Conservation (phyloP, 345 rosid genomes). For the Eucalyptus grandis region DNA sequence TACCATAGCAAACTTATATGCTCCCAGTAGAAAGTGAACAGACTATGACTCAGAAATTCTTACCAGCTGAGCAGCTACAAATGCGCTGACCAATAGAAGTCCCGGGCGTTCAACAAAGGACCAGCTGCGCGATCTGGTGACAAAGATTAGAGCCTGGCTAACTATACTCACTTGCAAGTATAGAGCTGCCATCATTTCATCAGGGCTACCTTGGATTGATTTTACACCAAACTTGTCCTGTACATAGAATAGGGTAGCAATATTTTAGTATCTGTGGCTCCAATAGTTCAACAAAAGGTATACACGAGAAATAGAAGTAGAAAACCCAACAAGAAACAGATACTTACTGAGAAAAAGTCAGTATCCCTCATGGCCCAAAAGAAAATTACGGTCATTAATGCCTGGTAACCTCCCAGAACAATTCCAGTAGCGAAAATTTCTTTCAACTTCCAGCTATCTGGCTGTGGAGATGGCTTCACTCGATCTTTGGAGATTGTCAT, state of each 20-base stretch:
- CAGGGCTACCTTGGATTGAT: conserved; percentile 3
- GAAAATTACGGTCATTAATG: conserved; percentile 74
- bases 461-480: conserved; percentile 82
- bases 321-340: background rate
- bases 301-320: background rate
- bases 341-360: conserved; percentile 56
- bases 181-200: conserved; percentile 71
- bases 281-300: background rate
- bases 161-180: conserved; percentile 85
- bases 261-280: background rate
- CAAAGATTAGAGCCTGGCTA: conserved; percentile 87
- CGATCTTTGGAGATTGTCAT: conserved; percentile 88
- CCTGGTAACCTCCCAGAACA: conserved; percentile 78
- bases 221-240: conserved; percentile 55
- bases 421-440: conserved; percentile 76
- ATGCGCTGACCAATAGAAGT: conserved; percentile 46
- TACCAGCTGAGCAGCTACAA: conserved; percentile 72
- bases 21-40: background rate
- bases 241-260: background rate
- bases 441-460: conserved; percentile 87
- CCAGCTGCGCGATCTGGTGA: conserved; percentile 89
- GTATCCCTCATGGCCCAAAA: conserved; percentile 80
- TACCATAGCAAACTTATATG: background rate
- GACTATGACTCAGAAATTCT: background rate
- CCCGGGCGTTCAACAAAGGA: conserved; percentile 77